Conservation (phyloP, 2,329 filamentous ascomycete genomes). For the Penicillium psychrosexuale region DNA sequence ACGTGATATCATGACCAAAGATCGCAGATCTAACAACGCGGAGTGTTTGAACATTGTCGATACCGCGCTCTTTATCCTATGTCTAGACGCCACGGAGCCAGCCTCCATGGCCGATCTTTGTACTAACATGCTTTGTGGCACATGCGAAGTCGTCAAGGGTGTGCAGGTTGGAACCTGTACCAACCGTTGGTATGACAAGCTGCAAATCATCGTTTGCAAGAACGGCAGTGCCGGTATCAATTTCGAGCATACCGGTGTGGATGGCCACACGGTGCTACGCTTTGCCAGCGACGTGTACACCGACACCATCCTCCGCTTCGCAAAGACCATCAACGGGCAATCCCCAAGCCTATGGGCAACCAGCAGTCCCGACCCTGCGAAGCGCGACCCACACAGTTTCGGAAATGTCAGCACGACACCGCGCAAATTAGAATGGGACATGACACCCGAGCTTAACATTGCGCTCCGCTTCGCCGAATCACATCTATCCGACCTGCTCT, state of each 20-base stretch:
- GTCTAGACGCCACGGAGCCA: slow-evolving; percentile 88
- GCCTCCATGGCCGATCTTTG: slow-evolving; percentile 78
- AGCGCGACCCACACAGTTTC: slow-evolving; percentile 85
- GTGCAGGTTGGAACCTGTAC: slow-evolving; percentile 97
- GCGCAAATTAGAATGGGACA: slow-evolving; percentile 96
- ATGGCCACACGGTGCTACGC: slow-evolving; percentile 92
- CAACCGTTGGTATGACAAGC: slow-evolving; percentile 98
- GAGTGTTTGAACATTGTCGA: slow-evolving; percentile 96
- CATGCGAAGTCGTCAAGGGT: slow-evolving; percentile 83
- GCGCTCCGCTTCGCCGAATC: slow-evolving; percentile 95
- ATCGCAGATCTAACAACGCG: slow-evolving; percentile 87
- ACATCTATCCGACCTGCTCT: slow-evolving; percentile 85
- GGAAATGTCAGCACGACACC: slow-evolving; percentile 91
- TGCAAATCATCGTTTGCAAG: slow-evolving; percentile 98
- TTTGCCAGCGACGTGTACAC: slow-evolving; percentile 97
- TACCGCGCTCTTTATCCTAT: slow-evolving; percentile 86
- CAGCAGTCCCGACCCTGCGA: slow-evolving; percentile 84
- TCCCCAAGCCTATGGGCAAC: slow-evolving; percentile 91
- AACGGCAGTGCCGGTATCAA: slow-evolving; percentile 98
- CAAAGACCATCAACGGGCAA: slow-evolving; percentile 89
- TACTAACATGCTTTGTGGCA: slow-evolving; percentile 97
- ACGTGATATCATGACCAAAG: slow-evolving; percentile 79
- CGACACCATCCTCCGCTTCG: slow-evolving; percentile 94
- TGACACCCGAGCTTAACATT: slow-evolving; percentile 85
- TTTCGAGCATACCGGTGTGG: slow-evolving; percentile 97